Base-by-base conservation (phyloP, 305 asterid species). In the Ilex paraguariensis region DNA sequence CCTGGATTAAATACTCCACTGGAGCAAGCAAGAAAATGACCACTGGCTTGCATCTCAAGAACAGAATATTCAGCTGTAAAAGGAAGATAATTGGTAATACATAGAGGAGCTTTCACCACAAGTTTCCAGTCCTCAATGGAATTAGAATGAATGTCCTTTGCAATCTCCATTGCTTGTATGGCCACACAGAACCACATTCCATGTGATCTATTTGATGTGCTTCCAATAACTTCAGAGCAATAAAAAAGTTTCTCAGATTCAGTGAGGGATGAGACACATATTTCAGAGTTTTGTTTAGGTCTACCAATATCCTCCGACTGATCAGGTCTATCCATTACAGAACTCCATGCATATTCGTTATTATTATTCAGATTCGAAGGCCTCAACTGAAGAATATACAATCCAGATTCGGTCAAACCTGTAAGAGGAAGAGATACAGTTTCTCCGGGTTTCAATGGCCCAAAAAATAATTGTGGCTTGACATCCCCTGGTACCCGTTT, bases 111-210 rank as follows among this genome's bases (percentile, higher is more conserved):
- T 69, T 75, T 83, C 58, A 90, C 85, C 64, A 83, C 87, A 60
- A 93, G 81, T 57, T 77, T 83, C 99, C 99, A 93, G 70, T 90
- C 99, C 61, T 76, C 81, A 54, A 87, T 81, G 60, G 95, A 86
- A 66, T 90, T 79, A 67, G 84, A 84, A 61, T 82, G 77, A 68
- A 67, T 57, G 69, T 90, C 94, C 79, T 82, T 90, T 7, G 87
- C 80, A 65, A 93, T 84, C 82, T 93, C 97, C 57, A 88, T 75
- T 65, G 95, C 95, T 81, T 83, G 88, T 67, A 79, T 79, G 74
- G 77, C 82, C 89, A 88, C 74, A 73, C 96, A 84, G 78, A 93
- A 84, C 97, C 97, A 93, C 70, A 82, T 61, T 66, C 92, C 90
- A 60, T 63, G 87, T 44, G 68, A 79, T 68, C 77, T 77, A 66